Evolutionary conservation across 345 rosid species (phyloP).

Genomic region (Tarenaya hassleriana): DNA sequence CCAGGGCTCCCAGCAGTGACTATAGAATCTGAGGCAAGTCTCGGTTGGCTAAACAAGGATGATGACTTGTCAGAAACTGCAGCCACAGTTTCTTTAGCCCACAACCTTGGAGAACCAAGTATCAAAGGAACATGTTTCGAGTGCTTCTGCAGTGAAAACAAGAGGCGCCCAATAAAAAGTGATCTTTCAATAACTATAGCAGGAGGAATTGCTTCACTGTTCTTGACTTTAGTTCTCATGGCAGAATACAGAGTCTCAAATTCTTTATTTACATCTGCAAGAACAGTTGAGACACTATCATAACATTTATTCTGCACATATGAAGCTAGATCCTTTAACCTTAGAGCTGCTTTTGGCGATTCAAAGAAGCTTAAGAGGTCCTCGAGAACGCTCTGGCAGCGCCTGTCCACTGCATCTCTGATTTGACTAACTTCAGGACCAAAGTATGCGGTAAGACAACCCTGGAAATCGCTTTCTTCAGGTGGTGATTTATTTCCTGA

Average conservation of each 20-base stretch:
- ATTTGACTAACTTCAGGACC: constrained; percentile 84
- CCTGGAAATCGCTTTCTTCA: constrained; percentile 66
- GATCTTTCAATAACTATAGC: constrained; percentile 77
- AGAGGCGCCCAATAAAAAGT: constrained; percentile 83
- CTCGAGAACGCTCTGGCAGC: constrained; percentile 66
- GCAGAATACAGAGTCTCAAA: constrained; percentile 51
- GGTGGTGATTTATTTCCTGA: constrained; percentile 41
- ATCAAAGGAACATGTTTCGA: constrained; percentile 70
- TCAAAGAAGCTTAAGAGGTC: constrained; percentile 87
- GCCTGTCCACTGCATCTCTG: constrained; percentile 76
- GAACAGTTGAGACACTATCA: constrained; percentile 59
- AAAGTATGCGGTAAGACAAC: constrained; percentile 76
- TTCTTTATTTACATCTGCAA: constrained; percentile 57
- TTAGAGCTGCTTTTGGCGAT: constrained; percentile 78
- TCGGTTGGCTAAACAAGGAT: constrained; percentile 56
- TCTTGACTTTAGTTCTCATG: constrained; percentile 40
- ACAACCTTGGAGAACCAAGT: constrained; percentile 91
- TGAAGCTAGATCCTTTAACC: constrained; percentile 73
- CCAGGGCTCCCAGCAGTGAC: constrained; percentile 48
- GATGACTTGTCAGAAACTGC: constrained; percentile 62
- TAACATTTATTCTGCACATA: constrained; percentile 79
- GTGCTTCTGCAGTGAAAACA: constrained; percentile 80
- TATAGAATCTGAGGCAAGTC: constrained; percentile 35
- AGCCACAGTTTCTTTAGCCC: constrained; percentile 62
- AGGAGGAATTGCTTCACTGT: constrained; percentile 35